phyloP scores from a whole-genome alignment of 139 green algal genomes.

The Trebouxia sp. region DNA sequence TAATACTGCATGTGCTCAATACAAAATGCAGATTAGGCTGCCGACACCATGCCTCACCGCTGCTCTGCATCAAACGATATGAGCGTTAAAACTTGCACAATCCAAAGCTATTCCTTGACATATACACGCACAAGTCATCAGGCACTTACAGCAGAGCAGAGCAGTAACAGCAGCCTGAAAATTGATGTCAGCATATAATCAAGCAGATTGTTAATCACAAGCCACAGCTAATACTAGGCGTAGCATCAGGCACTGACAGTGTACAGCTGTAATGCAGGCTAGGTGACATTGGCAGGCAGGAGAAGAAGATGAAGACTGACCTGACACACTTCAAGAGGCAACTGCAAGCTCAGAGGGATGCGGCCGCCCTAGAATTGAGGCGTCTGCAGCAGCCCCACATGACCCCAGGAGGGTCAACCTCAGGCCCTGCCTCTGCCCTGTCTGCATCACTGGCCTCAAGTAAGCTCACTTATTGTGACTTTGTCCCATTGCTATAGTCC shows the following conservation, averaged over 20 bases:
- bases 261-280: too few relatives aligned
- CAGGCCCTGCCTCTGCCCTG: neutral
- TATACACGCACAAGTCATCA: too few relatives aligned
- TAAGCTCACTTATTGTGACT: neutral
- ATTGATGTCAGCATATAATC: too few relatives aligned
- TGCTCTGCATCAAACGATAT: too few relatives aligned
- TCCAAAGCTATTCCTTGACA: too few relatives aligned
- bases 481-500: neutral
- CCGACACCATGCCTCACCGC: too few relatives aligned
- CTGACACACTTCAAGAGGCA: constrained; percentile 23
- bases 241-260: too few relatives aligned
- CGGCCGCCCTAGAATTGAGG: neutral
- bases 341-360: constrained; percentile 2
- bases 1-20: too few relatives aligned
- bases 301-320: constrained; percentile 15
- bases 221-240: neutral
- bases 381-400: neutral
- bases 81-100: too few relatives aligned
- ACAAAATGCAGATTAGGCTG: too few relatives aligned
- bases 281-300: neutral
- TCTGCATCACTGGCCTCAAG: neutral
- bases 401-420: neutral
- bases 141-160: too few relatives aligned
- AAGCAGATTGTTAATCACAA: neutral
- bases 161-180: too few relatives aligned